Evolutionary conservation across 2,329 filamentous ascomycete genomes (phyloP).

Genomic region (Penicillium sp.): DNA sequence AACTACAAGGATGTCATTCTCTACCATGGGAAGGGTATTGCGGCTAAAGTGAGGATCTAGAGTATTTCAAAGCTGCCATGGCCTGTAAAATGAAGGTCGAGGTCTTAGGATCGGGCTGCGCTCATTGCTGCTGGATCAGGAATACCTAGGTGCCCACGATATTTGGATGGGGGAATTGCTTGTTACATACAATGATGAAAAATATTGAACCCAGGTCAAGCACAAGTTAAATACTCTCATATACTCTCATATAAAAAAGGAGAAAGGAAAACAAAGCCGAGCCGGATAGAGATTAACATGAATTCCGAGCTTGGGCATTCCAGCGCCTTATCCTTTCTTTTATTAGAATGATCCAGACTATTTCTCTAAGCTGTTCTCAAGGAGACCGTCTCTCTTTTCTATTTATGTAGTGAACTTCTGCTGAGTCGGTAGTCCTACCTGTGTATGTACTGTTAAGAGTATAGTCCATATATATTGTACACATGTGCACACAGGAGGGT

Average conservation of each 20-base stretch:
- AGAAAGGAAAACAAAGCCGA: background rate
- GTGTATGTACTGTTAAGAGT: background rate
- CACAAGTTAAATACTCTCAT: too few species aligned
- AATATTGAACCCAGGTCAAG: too few species aligned
- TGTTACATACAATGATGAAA: background rate
- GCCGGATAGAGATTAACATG: background rate
- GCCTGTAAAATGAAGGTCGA: background rate
- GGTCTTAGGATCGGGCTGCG: background rate
- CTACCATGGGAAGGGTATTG: slow-evolving; percentile 69
- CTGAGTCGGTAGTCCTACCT: background rate
- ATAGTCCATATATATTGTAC: background rate
- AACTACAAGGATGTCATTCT: slow-evolving; percentile 71
- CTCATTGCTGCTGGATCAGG: background rate
- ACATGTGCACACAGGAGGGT: background rate
- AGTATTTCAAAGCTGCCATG: background rate
- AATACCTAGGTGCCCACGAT: background rate
- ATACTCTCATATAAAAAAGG: too few species aligned
- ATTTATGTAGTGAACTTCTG: too few species aligned
- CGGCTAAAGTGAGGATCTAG: slow-evolving; percentile 55
- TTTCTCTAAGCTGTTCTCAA: background rate
- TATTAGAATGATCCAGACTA: background rate
- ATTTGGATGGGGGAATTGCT: background rate
- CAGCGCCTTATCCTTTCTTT: background rate
- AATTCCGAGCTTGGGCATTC: background rate
- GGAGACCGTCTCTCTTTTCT: background rate